Percentiles rank a stretch among this genome's conserved stretches.
These are phyloP conservation scores for Larix sibirica DNA, from an alignment of 83 land plant genomes.

Conservation along the genomic window DNA sequence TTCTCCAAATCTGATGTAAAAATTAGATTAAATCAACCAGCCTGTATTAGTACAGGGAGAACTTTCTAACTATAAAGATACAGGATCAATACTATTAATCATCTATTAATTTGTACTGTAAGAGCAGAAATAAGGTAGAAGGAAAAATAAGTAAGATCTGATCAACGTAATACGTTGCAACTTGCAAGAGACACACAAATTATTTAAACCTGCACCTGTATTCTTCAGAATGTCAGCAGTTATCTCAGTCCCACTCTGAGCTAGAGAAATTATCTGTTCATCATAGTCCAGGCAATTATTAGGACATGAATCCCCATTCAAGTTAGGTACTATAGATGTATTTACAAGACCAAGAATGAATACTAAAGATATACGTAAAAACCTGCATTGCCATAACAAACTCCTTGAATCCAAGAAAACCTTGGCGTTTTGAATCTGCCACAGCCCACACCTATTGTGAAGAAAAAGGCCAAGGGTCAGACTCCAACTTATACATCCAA, in stretches of 20 bases:
- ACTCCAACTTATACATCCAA: neutral
- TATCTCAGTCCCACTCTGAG: conserved; percentile 75
- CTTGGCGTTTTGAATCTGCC: conserved; percentile 93
- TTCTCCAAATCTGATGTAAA: conserved; percentile 49
- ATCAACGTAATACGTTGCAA: neutral
- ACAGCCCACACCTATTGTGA: conserved; percentile 86
- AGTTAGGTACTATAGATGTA: neutral
- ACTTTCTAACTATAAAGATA: neutral
- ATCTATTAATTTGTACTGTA: neutral
- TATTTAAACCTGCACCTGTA: conserved; percentile 37
- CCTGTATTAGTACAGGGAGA: neutral
- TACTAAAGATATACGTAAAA: neutral
- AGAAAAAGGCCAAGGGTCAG: conserved; percentile 3
- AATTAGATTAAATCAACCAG: neutral
- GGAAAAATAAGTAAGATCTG: neutral
- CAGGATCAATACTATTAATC: neutral
- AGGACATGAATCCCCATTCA: neutral
- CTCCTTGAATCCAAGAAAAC: conserved; percentile 88
- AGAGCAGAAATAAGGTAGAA: neutral
- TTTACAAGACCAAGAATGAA: neutral
- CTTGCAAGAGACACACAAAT: neutral
- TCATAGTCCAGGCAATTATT: neutral
- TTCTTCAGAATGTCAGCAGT: conserved; percentile 52
- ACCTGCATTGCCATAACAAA: conserved; percentile 99
- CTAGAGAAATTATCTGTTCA: conserved; percentile 81